A percentile compares a stretch with the other conserved stretches of the same genome.
phyloP scores from a whole-genome alignment of 257 asterid species.

The Solanum stenotomum region DNA sequence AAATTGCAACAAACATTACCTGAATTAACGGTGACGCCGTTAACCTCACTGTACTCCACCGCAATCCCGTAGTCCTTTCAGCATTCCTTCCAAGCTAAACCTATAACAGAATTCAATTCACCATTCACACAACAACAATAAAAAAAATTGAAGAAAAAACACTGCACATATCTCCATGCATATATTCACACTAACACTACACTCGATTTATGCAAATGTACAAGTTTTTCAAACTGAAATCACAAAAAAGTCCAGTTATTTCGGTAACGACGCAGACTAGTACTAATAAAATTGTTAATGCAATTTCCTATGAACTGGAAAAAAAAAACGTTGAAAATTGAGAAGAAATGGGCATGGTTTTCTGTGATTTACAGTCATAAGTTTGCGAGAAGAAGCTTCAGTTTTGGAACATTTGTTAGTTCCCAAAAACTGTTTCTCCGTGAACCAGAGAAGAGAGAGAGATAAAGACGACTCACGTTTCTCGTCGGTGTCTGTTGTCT shows the following conservation, averaged over 20 bases:
- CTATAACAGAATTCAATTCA: background rate
- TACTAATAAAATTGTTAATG: background rate
- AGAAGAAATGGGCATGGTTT: background rate
- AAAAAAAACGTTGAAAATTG: background rate
- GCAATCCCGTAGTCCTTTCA: background rate
- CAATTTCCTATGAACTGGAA: background rate
- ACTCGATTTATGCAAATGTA: background rate
- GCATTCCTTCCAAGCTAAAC: background rate
- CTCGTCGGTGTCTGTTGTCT: slow-evolving; percentile 40
- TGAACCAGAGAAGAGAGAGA: background rate
- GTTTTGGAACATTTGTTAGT: background rate
- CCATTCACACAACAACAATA: background rate
- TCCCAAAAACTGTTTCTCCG: background rate
- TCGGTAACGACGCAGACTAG: background rate
- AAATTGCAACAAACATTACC: slow-evolving; percentile 14
- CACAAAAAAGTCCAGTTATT: background rate
- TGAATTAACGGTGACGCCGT: background rate
- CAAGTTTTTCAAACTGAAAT: background rate
- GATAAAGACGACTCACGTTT: background rate
- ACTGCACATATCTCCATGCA: slow-evolving; percentile 1
- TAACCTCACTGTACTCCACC: background rate
- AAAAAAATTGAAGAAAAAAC: background rate
- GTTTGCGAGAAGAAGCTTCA: background rate
- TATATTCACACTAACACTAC: background rate
- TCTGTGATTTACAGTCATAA: slow-evolving; percentile 10